Evolutionary conservation across 2,329 filamentous ascomycete species (phyloP).

Genomic region (Clonostachys solani): DNA sequence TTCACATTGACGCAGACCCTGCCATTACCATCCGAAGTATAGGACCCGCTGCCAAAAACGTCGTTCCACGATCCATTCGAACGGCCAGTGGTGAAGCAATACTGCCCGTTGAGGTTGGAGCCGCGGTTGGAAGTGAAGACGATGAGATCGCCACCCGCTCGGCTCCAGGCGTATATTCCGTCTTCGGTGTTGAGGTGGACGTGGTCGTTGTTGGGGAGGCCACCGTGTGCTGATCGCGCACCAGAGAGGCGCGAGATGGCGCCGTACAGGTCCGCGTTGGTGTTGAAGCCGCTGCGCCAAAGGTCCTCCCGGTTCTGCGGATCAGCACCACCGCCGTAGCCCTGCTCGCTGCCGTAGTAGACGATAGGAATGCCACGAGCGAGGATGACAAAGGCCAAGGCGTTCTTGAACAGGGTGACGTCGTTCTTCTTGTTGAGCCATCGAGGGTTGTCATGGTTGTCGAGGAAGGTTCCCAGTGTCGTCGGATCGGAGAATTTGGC

Average conservation of each 20-base stretch:
- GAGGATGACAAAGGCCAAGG: constrained; percentile 57
- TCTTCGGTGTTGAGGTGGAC: constrained; percentile 32
- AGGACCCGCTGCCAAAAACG: constrained; percentile 24
- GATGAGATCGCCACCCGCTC: constrained; percentile 34
- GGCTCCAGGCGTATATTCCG: constrained; percentile 39
- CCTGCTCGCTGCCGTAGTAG: constrained; percentile 64
- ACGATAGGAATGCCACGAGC: constrained; percentile 59
- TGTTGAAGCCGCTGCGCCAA: constrained; percentile 49
- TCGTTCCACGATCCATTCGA: constrained; percentile 32
- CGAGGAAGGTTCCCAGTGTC: constrained; percentile 45
- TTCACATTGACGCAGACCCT: constrained; percentile 31
- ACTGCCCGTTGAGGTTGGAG: constrained; percentile 23
- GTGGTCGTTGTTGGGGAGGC: constrained; percentile 36
- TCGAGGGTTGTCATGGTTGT: constrained; percentile 56
- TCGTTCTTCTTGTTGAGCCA: constrained; percentile 49
- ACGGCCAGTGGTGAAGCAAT: constrained; percentile 35
- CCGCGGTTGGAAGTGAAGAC: constrained; percentile 40
- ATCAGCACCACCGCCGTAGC: constrained; percentile 42
- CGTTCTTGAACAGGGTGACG: constrained; percentile 53
- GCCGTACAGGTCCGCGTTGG: constrained; percentile 40
- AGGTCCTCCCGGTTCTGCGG: constrained; percentile 52
- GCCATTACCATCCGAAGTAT: constrained; percentile 30
- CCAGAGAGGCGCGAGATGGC: constrained; percentile 32
- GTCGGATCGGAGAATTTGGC: constrained; percentile 33
- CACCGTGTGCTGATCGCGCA: constrained; percentile 38